phyloP scores from a whole-genome alignment of 306 rosid genomes.

The Parietaria judaica region DNA sequence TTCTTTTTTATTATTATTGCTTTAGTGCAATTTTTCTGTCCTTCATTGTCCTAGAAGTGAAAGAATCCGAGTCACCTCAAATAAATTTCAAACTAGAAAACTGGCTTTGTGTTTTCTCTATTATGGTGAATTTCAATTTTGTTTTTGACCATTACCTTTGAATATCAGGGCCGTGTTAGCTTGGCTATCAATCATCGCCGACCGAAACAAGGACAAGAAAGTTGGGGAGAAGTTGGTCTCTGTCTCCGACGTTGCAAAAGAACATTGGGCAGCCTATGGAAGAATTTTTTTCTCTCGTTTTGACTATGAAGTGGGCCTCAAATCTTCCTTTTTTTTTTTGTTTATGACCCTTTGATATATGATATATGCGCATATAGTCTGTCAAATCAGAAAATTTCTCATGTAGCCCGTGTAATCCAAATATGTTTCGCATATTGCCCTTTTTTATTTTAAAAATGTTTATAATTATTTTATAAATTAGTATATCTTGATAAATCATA shows the following conservation, averaged over 20 bases:
- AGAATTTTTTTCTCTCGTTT: slow-evolving; percentile 93
- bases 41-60: not conserved
- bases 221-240: slow-evolving; percentile 71
- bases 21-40: too few species aligned
- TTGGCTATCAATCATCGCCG: slow-evolving; percentile 90
- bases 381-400: too few species aligned
- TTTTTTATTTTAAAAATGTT: too few species aligned
- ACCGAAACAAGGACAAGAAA: slow-evolving; percentile 77
- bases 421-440: too few species aligned
- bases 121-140: slow-evolving; percentile 10
- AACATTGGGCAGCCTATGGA: slow-evolving; percentile 91
- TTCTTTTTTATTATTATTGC: not conserved
- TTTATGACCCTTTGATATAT: not conserved
- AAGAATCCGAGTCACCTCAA: not conserved
- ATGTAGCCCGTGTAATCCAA: too few species aligned
- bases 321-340: not conserved
- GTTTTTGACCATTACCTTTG: slow-evolving; percentile 13
- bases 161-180: slow-evolving; percentile 89
- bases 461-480: too few species aligned
- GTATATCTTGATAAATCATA: too few species aligned
- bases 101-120: slow-evolving; percentile 6
- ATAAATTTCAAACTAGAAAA: not conserved
- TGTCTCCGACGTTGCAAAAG: slow-evolving; percentile 72
- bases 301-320: slow-evolving; percentile 68
- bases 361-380: too few species aligned